Base-by-base conservation (phyloP, 768 basidiomycete genomes). In the Amanita muscaria region DNA sequence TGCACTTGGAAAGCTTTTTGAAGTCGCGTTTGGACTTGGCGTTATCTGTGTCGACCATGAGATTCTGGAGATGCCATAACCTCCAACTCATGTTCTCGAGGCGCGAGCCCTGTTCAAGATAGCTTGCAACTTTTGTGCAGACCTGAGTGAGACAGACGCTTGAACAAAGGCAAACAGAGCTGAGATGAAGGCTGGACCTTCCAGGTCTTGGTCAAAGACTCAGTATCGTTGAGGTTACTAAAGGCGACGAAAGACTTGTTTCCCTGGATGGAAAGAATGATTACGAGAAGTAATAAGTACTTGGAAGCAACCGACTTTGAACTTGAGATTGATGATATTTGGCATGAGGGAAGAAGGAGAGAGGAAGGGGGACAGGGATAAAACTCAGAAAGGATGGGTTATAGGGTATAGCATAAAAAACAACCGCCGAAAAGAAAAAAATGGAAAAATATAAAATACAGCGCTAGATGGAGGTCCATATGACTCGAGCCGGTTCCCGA, bases 221-320 rank as follows among this genome's bases (percentile, higher is more conserved):
- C 88, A 42, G 77, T 71, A 68, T 91, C 88, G 67, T 76, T 68
- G 65, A 91, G 76, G 68, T 89, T 88, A 63, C 83, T 85, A 68
- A 91, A 91, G 49, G 88, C 87, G 64, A 90, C 85, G 63, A 91
- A 91, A 61, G 88, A 90, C 72, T 90, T 91, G 79, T 91, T 91
- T 66, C 88, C 85, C 88, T 88, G 74, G 58, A 41, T 36, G 53
- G 52, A 45, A 42, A 44, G 49, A 46, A 49, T 29, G 8, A 18
- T 16, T 12, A 41, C 12, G 19, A 41, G 27, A 3, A n/a, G 12
- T 2, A 15, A 15, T 8, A 19, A 8, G 37, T 18, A 19, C 19
- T 7, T 7, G 22, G 22, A 43, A 49, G 43, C 58, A 46, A 61
- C 65, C 40, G 54, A 76, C 83, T 71, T 85, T 85, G 78, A 83